Evolutionary conservation across 2,329 filamentous ascomycete genomes (phyloP).

Genomic region (Pyrenochaeta sp.): DNA sequence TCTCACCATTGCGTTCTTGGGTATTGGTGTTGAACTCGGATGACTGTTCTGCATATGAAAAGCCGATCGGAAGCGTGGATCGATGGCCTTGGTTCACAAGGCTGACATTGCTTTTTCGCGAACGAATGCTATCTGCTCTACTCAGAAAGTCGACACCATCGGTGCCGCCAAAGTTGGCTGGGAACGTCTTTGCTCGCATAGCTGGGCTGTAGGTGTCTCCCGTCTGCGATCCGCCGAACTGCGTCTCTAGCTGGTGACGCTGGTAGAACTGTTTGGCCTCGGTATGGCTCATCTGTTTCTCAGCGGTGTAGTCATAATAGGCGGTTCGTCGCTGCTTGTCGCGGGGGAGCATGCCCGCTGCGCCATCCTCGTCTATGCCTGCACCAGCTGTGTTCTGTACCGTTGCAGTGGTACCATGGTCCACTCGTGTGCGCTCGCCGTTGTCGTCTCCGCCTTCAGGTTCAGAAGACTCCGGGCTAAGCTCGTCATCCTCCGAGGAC

Average conservation of each 20-base stretch:
- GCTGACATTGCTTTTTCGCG: conserved; percentile 49
- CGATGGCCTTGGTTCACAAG: conserved; percentile 38
- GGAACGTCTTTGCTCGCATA: conserved; percentile 55
- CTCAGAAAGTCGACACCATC: conserved; percentile 44
- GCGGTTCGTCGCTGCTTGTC: conserved; percentile 74
- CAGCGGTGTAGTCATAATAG: conserved; percentile 91
- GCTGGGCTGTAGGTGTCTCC: conserved; percentile 52
- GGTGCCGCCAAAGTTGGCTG: conserved; percentile 50
- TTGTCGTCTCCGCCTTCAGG: conserved; percentile 24
- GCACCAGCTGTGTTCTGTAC: conserved; percentile 30
- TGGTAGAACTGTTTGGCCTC: conserved; percentile 98
- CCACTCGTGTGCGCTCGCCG: conserved; percentile 18
- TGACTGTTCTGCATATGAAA: conserved; percentile 43
- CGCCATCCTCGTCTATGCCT: conserved; percentile 35
- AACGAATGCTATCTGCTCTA: conserved; percentile 54
- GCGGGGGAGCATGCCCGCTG: conserved; percentile 53
- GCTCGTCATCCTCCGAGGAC: conserved; percentile 48
- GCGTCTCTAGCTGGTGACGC: conserved; percentile 75
- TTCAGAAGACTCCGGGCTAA: conserved; percentile 42
- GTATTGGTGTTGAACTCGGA: conserved; percentile 29
- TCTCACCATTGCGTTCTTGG: conserved; percentile 17
- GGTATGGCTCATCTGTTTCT: conserved; percentile 92
- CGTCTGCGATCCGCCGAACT: conserved; percentile 52
- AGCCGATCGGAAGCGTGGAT: conserved; percentile 32
- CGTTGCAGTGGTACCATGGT: conserved; percentile 28